These are phyloP conservation scores for Gremmenia infestans DNA, from an alignment of 2,329 filamentous ascomycete species.

Conservation along the genomic window DNA sequence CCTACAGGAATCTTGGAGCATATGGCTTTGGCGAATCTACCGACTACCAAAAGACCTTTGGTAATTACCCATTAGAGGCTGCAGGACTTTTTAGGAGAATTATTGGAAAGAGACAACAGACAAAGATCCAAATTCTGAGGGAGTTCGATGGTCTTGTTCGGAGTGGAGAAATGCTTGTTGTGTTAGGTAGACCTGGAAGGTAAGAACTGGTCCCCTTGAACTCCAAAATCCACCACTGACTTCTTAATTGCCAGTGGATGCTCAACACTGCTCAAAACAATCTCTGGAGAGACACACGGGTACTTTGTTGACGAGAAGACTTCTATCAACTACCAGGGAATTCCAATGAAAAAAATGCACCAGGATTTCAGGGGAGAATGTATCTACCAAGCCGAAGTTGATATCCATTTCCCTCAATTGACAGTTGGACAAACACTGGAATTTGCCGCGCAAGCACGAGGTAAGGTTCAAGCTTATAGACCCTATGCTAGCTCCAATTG, in stretches of 20 bases:
- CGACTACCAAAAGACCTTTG: constrained; percentile 65
- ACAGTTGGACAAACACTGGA: constrained; percentile 69
- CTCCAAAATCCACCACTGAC: background rate
- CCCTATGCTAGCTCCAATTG: background rate
- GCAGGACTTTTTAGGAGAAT: constrained; percentile 42
- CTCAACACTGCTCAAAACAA: constrained; percentile 57
- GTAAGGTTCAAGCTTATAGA: constrained; percentile 4
- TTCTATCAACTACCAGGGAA: constrained; percentile 58
- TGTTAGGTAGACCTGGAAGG: constrained; percentile 62
- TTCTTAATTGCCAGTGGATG: constrained; percentile 44
- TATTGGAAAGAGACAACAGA: constrained; percentile 46
- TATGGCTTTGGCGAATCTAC: constrained; percentile 64
- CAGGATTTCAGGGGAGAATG: constrained; percentile 60
- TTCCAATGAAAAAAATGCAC: constrained; percentile 42
- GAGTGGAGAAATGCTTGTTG: constrained; percentile 62
- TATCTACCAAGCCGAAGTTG: constrained; percentile 71
- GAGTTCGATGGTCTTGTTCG: constrained; percentile 60
- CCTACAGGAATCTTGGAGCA: constrained; percentile 64
- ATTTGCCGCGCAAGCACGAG: constrained; percentile 63
- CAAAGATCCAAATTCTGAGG: constrained; percentile 52
- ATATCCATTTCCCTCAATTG: constrained; percentile 73
- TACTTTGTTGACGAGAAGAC: constrained; percentile 47
- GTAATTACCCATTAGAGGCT: constrained; percentile 53
- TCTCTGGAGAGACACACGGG: constrained; percentile 50
- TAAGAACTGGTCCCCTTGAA: background rate